Percentiles rank a stretch among this genome's conserved stretches.
These are phyloP conservation scores for Amborella trichopoda DNA, from an alignment of 164 flowering plant species.

Conservation along the genomic window DNA sequence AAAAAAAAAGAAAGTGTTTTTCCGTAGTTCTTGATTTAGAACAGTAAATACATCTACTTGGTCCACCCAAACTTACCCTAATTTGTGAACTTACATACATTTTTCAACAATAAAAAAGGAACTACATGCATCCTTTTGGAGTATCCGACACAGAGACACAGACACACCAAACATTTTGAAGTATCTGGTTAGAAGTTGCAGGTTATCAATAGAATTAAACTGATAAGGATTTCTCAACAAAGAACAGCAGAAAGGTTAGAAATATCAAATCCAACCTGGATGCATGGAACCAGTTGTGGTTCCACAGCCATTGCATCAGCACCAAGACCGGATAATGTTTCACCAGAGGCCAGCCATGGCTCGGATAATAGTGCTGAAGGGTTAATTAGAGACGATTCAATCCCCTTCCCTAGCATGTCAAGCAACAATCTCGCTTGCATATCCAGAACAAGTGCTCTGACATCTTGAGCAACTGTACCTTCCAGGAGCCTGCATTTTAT, in stretches of 20 bases:
- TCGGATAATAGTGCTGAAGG: slow-evolving; percentile 82
- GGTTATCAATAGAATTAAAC: too few species aligned
- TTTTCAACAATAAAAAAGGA: too few species aligned
- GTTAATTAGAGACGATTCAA: slow-evolving; percentile 87
- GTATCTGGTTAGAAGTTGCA: too few species aligned
- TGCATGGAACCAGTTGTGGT: slow-evolving; percentile 64
- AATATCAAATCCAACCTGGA: slow-evolving; percentile 54
- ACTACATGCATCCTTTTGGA: too few species aligned
- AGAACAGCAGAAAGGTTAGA: background rate
- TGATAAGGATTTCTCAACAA: too few species aligned
- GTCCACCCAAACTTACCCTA: too few species aligned
- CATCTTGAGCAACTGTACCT: slow-evolving; percentile 97
- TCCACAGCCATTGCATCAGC: slow-evolving; percentile 91
- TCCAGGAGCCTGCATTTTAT: slow-evolving; percentile 93
- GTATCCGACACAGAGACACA: too few species aligned
- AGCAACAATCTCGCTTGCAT: slow-evolving; percentile 96
- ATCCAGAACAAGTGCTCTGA: slow-evolving; percentile 95
- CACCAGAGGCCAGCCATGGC: slow-evolving; percentile 90
- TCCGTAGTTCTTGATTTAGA: too few species aligned
- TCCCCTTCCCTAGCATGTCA: slow-evolving; percentile 99
- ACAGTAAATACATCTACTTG: too few species aligned
- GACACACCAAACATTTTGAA: too few species aligned
- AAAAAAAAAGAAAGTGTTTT: too few species aligned
- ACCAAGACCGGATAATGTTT: slow-evolving; percentile 60
- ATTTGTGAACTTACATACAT: too few species aligned